Conservation (phyloP, 2,329 filamentous ascomycete species). For the Exophiala sideris region DNA sequence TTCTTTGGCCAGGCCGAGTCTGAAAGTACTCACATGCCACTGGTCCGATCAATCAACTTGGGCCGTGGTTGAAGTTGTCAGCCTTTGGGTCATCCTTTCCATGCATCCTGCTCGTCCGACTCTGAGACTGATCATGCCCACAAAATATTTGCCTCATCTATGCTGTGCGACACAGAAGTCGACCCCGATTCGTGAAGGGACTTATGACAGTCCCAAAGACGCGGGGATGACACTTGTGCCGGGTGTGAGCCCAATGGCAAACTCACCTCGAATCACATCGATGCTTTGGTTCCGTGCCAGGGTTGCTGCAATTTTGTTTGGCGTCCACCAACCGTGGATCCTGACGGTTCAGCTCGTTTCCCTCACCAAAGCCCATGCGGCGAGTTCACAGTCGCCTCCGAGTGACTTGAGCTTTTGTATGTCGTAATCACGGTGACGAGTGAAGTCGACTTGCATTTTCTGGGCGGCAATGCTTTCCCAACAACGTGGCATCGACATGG, state of each 20-base stretch:
- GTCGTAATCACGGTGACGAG: no score
- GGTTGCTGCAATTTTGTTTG: not conserved
- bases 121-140: not conserved
- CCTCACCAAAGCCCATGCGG: no score
- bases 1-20: constrained; percentile 57
- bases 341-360: not conserved
- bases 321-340: not conserved
- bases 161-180: not conserved
- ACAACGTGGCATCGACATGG: no score
- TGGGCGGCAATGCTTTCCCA: no score
- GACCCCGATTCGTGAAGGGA: not conserved
- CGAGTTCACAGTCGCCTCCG: no score
- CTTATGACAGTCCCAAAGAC: not conserved
- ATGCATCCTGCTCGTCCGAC: not conserved
- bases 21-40: constrained; percentile 24
- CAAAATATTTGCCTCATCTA: not conserved
- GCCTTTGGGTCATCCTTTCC: not conserved
- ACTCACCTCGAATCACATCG: not conserved
- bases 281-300: not conserved
- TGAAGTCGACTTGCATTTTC: no score
- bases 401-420: no score
- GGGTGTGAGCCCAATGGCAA: not conserved
- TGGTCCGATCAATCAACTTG: constrained; percentile 46
- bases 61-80: constrained; percentile 34
- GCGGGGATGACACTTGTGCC: not conserved